Base-by-base conservation (phyloP, 257 asterid genomes). In the Nicotiana attenuata region DNA sequence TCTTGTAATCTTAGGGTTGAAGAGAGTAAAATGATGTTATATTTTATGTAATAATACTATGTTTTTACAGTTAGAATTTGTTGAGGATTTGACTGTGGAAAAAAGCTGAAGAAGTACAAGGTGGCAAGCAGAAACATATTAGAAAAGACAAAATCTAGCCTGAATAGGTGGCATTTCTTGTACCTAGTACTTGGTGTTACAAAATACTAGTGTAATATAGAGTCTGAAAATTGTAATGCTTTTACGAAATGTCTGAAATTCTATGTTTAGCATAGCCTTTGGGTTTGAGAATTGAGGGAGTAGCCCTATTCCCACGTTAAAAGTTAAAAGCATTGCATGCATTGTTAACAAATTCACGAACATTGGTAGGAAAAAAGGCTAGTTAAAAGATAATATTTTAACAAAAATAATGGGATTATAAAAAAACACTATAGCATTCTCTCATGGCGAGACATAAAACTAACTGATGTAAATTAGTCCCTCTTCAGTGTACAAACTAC, bases 191-290 rank as follows among this genome's bases (percentile, higher is more conserved):
- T 75, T 75, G 63, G 4, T 75, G 80, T 26, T 24, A 75, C 31
- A 22, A 75, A 75, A 50, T 75, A 68, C 7, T 38, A 67, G 56
- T 73, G 24, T 47, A 73, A 56, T 75, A 60, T 75, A 73, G 78
- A 22, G 22, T 73, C 38, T 75, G 79, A 50, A 50, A 73, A 22
- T 73, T 73, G 63, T 73, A 47, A 73, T 73, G 79, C 24, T 73
- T 73, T 73, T 7, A 71, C 13, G 8, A 71, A 14, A 24, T 50
- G 9, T 73, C 79, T 47, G 15, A 24, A 73, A 7, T 50, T 24
- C 26, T 47, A 73, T 73, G 45, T 7, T 22, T 45, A 73, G 9
- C 22, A 47, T 24, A 73, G 24, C 41, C 79, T 45, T 50, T 24
- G 57, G 55, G 57, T 52, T 52, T 52, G 57, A 41, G 50, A 41